Percentiles rank a stretch among this genome's conserved stretches.
Conservation (phyloP, 352 stramenopile species). For the Blastocystis hominis region DNA sequence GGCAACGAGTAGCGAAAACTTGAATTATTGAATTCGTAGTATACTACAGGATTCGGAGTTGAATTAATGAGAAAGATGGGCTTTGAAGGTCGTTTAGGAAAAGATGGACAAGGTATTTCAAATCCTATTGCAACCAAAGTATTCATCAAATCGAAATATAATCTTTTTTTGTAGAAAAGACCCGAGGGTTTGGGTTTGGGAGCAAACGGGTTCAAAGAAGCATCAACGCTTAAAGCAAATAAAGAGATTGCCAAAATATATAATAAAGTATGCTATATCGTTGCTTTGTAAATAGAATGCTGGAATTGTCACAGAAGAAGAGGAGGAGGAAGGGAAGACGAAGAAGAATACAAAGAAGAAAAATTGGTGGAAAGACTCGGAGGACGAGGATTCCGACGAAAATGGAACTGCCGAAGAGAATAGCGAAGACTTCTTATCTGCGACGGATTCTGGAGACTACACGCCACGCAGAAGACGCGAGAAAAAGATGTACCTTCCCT, state of each 20-base stretch:
- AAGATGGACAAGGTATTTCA: constrained; percentile 29
- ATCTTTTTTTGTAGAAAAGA: background rate
- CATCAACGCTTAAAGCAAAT: constrained; percentile 12
- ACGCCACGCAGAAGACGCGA: background rate
- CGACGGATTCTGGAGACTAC: background rate
- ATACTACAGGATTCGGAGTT: constrained; percentile 42
- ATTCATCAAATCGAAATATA: background rate
- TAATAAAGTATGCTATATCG: background rate
- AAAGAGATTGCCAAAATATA: background rate
- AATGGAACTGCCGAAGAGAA: background rate
- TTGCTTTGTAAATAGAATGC: background rate
- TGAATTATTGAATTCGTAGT: background rate
- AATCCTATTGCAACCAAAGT: constrained; percentile 41
- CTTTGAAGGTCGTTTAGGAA: constrained; percentile 20
- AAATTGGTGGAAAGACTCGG: constrained; percentile 37
- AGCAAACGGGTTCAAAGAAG: constrained; percentile 23
- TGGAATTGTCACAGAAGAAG: background rate
- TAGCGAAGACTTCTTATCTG: background rate
- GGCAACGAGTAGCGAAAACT: background rate
- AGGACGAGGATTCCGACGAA: constrained; percentile 5
- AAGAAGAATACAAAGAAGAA: background rate
- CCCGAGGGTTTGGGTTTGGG: constrained; percentile 33
- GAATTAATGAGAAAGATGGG: constrained; percentile 37
- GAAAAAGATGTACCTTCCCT: background rate
- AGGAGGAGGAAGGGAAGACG: background rate